Evolutionary conservation across 202 grass and related monocot species (phyloP).

Genomic region (Saccharum hybrid): DNA sequence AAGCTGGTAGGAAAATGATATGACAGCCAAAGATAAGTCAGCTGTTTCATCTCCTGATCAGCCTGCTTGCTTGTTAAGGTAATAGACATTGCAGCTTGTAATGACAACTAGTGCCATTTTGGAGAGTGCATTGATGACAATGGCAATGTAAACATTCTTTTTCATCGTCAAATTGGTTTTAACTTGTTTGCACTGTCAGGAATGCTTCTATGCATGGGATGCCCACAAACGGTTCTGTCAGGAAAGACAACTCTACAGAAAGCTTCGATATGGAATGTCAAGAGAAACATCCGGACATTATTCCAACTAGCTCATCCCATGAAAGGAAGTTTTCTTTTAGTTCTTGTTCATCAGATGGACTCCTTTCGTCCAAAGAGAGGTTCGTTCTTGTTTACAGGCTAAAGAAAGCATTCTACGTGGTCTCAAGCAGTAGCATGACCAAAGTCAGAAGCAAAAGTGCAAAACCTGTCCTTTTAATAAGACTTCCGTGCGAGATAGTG

Average conservation of each 20-base stretch:
- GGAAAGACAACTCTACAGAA: slow-evolving; percentile 39
- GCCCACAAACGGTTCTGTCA: slow-evolving; percentile 28
- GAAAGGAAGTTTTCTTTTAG: slow-evolving; percentile 70
- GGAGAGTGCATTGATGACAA: neutral
- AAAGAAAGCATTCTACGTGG: slow-evolving; percentile 31
- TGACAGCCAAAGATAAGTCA: slow-evolving; percentile 51
- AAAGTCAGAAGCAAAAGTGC: neutral
- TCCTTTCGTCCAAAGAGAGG: slow-evolving; percentile 65
- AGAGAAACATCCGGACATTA: slow-evolving; percentile 51
- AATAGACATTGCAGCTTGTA: slow-evolving; percentile 22
- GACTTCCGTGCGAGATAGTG: neutral
- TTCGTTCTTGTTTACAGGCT: slow-evolving; percentile 36
- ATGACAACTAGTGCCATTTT: slow-evolving; percentile 24
- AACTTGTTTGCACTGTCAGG: slow-evolving; percentile 43
- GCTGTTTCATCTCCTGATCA: slow-evolving; percentile 53
- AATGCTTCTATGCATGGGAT: slow-evolving; percentile 47
- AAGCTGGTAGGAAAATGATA: slow-evolving; percentile 74
- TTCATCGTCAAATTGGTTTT: slow-evolving; percentile 26
- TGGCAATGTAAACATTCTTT: slow-evolving; percentile 9
- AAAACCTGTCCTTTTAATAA: slow-evolving; percentile 18
- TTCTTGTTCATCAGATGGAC: slow-evolving; percentile 66
- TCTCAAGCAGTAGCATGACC: neutral
- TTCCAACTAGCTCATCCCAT: slow-evolving; percentile 41
- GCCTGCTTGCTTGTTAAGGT: slow-evolving; percentile 50
- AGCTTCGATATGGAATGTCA: slow-evolving; percentile 46